phyloP scores from a whole-genome alignment of 164 flowering plant species.

The Tinospora cordifolia region DNA sequence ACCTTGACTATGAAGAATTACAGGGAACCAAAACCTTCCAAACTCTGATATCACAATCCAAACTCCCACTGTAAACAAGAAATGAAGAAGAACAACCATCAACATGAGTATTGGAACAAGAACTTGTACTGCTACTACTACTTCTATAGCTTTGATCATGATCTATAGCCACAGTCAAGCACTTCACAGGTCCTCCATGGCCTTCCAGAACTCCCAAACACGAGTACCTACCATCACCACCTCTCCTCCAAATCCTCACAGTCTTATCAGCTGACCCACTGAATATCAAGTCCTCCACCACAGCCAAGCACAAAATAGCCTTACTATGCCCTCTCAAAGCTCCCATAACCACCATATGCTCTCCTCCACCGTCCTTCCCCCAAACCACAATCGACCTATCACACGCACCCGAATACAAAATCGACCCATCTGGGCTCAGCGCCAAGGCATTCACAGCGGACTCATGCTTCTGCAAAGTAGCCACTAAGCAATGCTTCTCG shows the following conservation, averaged over 20 bases:
- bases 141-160: background rate
- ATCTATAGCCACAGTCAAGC: constrained; percentile 43
- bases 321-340: constrained; percentile 64
- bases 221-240: constrained; percentile 27
- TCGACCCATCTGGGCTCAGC: constrained; percentile 44
- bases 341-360: constrained; percentile 41
- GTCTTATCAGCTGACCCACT: constrained; percentile 90
- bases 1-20: constrained; percentile 2
- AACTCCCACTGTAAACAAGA: constrained; percentile 65
- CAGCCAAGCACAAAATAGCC: constrained; percentile 60
- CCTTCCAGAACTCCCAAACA: constrained; percentile 77
- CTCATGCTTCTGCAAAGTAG: constrained; percentile 53
- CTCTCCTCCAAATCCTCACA: constrained; percentile 61
- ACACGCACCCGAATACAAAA: constrained; percentile 69
- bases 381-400: constrained; percentile 70
- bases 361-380: constrained; percentile 32
- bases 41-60: constrained; percentile 69
- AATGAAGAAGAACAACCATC: constrained; percentile 12
- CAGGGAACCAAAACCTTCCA: constrained; percentile 50
- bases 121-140: background rate
- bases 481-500: constrained; percentile 43
- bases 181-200: constrained; percentile 75
- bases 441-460: constrained; percentile 81
- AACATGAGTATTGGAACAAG: background rate
- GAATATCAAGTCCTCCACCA: constrained; percentile 43